Conservation (phyloP, 371 early-diverging fungal genomes). For the Nematocida homosporus region DNA sequence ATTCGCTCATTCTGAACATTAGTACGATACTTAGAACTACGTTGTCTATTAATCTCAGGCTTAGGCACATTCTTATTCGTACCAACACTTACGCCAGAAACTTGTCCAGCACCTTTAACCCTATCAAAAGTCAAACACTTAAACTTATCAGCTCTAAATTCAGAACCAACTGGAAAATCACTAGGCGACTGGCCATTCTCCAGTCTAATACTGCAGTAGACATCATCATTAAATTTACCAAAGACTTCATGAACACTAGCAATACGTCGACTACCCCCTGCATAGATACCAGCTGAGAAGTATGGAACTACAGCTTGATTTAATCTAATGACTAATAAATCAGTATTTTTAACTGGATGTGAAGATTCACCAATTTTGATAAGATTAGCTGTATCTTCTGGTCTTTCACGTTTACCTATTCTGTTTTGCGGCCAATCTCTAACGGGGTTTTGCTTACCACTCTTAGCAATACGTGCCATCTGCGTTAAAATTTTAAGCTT, state of each 20-base stretch:
- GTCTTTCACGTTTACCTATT: slow-evolving; percentile 33
- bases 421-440: slow-evolving; percentile 41
- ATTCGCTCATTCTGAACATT: slow-evolving; percentile 17
- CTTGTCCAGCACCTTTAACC: slow-evolving; percentile 44
- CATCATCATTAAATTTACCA: slow-evolving; percentile 43
- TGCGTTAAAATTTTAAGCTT: neutral
- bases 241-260: slow-evolving; percentile 46
- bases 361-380: slow-evolving; percentile 38
- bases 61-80: neutral
- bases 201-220: slow-evolving; percentile 33
- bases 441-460: neutral
- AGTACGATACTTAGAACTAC: slow-evolving; percentile 43
- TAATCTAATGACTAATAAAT: slow-evolving; percentile 37
- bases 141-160: slow-evolving; percentile 48
- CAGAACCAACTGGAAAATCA: slow-evolving; percentile 7
- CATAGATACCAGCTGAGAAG: slow-evolving; percentile 53
- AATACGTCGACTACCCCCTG: slow-evolving; percentile 47
- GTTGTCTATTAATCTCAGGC: slow-evolving; percentile 21
- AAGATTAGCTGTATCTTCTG: slow-evolving; percentile 30
- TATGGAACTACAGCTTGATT: slow-evolving; percentile 38
- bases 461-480: slow-evolving; percentile 10
- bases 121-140: slow-evolving; percentile 45
- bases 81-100: neutral
- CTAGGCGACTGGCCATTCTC: slow-evolving; percentile 20
- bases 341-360: slow-evolving; percentile 39